These are phyloP conservation scores for Nigrospora sphaerica DNA, from an alignment of 2,329 filamentous ascomycete genomes.

Conservation along the genomic window DNA sequence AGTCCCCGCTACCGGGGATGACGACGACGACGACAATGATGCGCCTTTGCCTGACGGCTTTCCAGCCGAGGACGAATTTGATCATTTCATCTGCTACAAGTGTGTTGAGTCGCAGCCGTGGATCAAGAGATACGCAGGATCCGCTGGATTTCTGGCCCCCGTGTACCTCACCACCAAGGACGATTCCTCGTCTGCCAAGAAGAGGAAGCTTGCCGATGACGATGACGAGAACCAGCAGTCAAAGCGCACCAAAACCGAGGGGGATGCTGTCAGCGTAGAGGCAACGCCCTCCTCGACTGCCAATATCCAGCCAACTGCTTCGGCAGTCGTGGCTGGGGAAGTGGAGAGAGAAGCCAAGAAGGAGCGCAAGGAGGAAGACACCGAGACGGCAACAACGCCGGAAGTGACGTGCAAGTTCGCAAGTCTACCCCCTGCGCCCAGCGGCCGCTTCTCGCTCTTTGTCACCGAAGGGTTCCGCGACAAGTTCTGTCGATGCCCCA, in stretches of 20 bases:
- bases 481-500: conserved; percentile 71
- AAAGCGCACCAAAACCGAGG: conserved; percentile 48
- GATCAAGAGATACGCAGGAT: conserved; percentile 82
- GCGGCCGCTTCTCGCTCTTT: conserved; percentile 71
- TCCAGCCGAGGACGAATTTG: conserved; percentile 82
- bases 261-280: conserved; percentile 9
- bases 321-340: conserved; percentile 13
- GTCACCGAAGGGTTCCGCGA: conserved; percentile 72
- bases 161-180: conserved; percentile 43
- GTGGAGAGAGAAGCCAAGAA: conserved; percentile 7
- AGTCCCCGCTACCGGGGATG: conserved; percentile 1
- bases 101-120: conserved; percentile 83
- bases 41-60: conserved; percentile 76
- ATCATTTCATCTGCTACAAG: conserved; percentile 88
- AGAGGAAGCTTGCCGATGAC: conserved; percentile 59
- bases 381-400: conserved; percentile 2
- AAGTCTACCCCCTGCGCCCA: conserved; percentile 48
- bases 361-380: not conserved
- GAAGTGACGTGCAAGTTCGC: conserved; percentile 49
- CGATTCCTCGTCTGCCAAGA: conserved; percentile 35
- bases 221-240: conserved; percentile 23
- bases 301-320: conserved; percentile 6
- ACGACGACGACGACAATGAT: conserved; percentile 46
- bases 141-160: conserved; percentile 70
- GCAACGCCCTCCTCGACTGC: conserved; percentile 4